phyloP scores from a whole-genome alignment of 768 basidiomycete species.

The Tulasnella sp. region DNA sequence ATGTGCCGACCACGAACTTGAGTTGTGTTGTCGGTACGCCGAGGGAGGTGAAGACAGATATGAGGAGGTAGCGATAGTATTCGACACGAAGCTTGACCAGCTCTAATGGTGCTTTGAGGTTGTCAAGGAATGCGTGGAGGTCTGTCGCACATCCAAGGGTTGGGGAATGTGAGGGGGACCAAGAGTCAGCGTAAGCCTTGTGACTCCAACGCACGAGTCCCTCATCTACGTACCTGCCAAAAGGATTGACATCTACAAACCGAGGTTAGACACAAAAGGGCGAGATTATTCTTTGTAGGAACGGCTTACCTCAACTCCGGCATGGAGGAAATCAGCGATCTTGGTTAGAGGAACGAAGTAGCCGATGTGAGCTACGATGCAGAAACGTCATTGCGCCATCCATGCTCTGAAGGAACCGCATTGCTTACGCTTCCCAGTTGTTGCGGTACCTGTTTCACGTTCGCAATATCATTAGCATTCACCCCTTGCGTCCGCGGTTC shows the following conservation, averaged over 20 bases:
- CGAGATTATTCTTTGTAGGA: conserved; percentile 8
- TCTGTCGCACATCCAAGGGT: conserved; percentile 84
- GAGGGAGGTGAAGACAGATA: conserved; percentile 72
- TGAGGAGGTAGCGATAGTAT: conserved; percentile 81
- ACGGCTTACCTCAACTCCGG: conserved; percentile 69
- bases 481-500: background rate
- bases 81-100: conserved; percentile 80
- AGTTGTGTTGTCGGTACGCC: conserved; percentile 84
- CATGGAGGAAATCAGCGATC: conserved; percentile 90
- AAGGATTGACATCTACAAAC: conserved; percentile 58
- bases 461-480: background rate
- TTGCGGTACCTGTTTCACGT: conserved; percentile 62
- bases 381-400: background rate
- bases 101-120: conserved; percentile 89
- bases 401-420: background rate
- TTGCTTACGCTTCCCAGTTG: conserved; percentile 78
- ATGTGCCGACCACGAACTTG: conserved; percentile 79
- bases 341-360: conserved; percentile 95
- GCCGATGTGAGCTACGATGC: conserved; percentile 77
- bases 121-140: conserved; percentile 95
- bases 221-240: conserved; percentile 55
- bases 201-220: conserved; percentile 22
- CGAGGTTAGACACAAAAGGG: background rate
- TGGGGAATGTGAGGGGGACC: conserved; percentile 59
- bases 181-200: conserved; percentile 63